Percentiles rank a stretch among this genome's conserved stretches.
Evolutionary conservation across 345 rosid species (phyloP).

Genomic region (Eucalyptus marginata): DNA sequence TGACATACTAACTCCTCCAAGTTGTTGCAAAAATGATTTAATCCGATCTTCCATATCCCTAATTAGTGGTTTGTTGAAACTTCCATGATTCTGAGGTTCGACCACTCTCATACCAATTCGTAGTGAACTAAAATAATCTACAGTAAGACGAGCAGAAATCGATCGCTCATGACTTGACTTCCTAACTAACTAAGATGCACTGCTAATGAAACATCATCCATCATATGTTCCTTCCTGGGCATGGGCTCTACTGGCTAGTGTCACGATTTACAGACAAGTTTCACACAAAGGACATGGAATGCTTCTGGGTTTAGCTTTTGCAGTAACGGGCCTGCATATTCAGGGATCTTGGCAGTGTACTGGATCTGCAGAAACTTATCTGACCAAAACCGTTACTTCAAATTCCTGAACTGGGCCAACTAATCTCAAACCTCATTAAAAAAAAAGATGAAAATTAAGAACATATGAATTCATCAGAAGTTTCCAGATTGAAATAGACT

Average conservation of each 20-base stretch:
- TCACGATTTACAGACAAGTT: not conserved
- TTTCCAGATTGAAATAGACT: not conserved
- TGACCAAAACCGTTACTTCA: not conserved
- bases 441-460: not conserved
- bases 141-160: not conserved
- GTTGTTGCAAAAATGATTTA: not conserved
- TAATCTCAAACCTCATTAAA: not conserved
- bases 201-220: not conserved
- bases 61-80: not conserved
- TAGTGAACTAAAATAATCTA: not conserved
- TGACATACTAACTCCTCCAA: not conserved
- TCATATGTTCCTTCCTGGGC: not conserved
- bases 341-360: not conserved
- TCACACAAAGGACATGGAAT: not conserved
- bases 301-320: not conserved
- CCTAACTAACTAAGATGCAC: not conserved
- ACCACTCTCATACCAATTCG: not conserved
- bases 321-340: not conserved
- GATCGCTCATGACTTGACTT: not conserved
- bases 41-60: not conserved
- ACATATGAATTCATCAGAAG: not conserved
- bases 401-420: not conserved
- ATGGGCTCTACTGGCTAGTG: not conserved
- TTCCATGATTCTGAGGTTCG: not conserved
- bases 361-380: not conserved